A percentile compares a stretch with the other conserved stretches of the same genome.
phyloP scores from a whole-genome alignment of 2,329 filamentous ascomycete genomes.

The Aspergillus floridensis region DNA sequence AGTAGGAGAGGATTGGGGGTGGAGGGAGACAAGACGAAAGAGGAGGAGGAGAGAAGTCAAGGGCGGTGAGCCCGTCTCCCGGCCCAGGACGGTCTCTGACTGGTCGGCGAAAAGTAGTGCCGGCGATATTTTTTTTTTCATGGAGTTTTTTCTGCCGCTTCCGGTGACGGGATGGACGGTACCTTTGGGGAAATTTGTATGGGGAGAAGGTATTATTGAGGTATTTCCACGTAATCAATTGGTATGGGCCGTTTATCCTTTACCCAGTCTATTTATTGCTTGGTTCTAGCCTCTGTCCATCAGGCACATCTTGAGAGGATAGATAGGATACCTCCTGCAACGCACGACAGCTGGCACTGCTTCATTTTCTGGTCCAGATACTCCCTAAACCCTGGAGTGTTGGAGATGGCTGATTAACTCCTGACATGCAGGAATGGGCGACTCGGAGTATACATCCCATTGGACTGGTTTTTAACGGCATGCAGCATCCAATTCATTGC shows the following conservation, averaged over 20 bases:
- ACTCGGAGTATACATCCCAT: neutral
- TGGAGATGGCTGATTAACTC: neutral
- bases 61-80: slow-evolving; percentile 6
- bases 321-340: neutral
- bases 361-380: neutral
- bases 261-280: neutral
- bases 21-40: slow-evolving; percentile 12
- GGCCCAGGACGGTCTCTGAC: slow-evolving; percentile 1
- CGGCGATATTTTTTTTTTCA: slow-evolving; percentile 6
- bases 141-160: slow-evolving; percentile 6
- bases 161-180: neutral
- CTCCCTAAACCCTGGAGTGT: neutral
- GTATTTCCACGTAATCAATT: neutral
- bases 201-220: neutral
- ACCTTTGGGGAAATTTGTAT: neutral
- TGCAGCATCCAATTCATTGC: neutral
- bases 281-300: neutral
- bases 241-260: neutral
- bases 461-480: neutral
- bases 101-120: neutral
- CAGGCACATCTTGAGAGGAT: too few species aligned
- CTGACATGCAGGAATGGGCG: neutral
- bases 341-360: neutral
- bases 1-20: slow-evolving; percentile 14
- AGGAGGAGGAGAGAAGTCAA: slow-evolving; percentile 19